Evolutionary conservation across 2,329 filamentous ascomycete genomes (phyloP), one percentile per base, ranked within the genome.

Genomic region (Fusarium nisikadoi): DNA sequence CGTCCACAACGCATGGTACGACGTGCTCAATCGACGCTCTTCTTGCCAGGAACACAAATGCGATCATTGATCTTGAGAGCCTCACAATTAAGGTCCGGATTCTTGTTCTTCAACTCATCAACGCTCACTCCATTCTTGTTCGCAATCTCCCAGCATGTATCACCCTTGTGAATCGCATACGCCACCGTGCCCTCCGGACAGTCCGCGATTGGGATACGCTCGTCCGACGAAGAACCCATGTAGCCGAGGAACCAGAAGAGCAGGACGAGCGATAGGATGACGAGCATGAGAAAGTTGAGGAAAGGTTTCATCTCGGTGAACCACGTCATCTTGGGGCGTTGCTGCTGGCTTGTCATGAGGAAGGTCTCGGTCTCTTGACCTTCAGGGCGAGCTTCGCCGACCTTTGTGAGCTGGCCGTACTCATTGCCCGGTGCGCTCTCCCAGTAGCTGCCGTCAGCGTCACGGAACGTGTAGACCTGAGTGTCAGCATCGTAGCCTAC

Each of bases 401-500:
- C 81, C 36, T 80, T 82, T 27, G 80, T 83, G 46, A 89, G 80
- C 3, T 78, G 78, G 23, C 88, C 87, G 70, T 88, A 89, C 49
- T 82, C 80, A 50, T 79, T 81, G 20, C 88, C 87, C 0, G 86
- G 83, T 3, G 83, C 83, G 39, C 86, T 84, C 73, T 87, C 84
- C 82, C 85, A 89, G 71, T 81, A 79, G 62, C 79, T 83, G 49
- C 87, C 87, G 49, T 85, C 81, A 29, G 77, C 65, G 60, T 87
- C 86, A 61, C 82, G 82, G 78, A 85, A 89, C 25, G 84, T 87
- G 79, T 89, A 89, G 57, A 81, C 79, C 72, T 87, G 83, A 3
- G 82, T 84, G 77, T 89, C 87, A 60, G 86, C 86, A 68, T 89
- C 87, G 80, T 90, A 89, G 71, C 86, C 86, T 33, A 87, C 81